Percentiles rank a stretch among this genome's conserved stretches.
Evolutionary conservation across 441 rosid species (phyloP).

Genomic region (Erodium moschatum): DNA sequence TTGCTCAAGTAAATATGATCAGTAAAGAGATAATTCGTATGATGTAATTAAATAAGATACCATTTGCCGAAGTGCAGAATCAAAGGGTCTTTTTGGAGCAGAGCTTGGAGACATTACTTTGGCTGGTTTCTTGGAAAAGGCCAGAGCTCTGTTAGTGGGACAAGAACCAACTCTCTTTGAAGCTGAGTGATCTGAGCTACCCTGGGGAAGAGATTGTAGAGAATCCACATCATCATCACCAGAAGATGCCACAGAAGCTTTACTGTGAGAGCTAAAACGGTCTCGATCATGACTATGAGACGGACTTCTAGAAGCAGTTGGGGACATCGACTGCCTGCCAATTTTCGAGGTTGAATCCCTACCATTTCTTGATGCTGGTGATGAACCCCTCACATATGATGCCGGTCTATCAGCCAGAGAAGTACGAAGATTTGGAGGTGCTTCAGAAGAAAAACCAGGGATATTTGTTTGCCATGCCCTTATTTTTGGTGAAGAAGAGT

Average conservation of each 20-base stretch:
- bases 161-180: conserved; percentile 46
- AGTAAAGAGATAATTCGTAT: neutral
- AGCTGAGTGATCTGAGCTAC: conserved; percentile 39
- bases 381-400: conserved; percentile 87
- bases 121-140: conserved; percentile 49
- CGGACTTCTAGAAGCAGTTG: conserved; percentile 72
- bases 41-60: conserved; percentile 31
- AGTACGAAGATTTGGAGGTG: conserved; percentile 93
- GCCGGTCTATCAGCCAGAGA: conserved; percentile 90
- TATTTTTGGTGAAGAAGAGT: conserved; percentile 83
- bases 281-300: conserved; percentile 88
- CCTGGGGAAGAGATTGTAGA: conserved; percentile 47
- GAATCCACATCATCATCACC: conserved; percentile 70
- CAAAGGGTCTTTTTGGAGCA: conserved; percentile 78
- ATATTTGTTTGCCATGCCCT: conserved; percentile 88
- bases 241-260: conserved; percentile 85
- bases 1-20: neutral
- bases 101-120: conserved; percentile 56
- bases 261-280: conserved; percentile 67
- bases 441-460: conserved; percentile 91
- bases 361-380: conserved; percentile 62
- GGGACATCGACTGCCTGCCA: conserved; percentile 89
- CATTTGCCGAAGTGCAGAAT: conserved; percentile 74
- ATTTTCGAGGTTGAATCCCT: conserved; percentile 52
- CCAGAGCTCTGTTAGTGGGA: conserved; percentile 25